Base-by-base conservation (phyloP, 306 rosid species). In the Begonia fuchsioides region DNA sequence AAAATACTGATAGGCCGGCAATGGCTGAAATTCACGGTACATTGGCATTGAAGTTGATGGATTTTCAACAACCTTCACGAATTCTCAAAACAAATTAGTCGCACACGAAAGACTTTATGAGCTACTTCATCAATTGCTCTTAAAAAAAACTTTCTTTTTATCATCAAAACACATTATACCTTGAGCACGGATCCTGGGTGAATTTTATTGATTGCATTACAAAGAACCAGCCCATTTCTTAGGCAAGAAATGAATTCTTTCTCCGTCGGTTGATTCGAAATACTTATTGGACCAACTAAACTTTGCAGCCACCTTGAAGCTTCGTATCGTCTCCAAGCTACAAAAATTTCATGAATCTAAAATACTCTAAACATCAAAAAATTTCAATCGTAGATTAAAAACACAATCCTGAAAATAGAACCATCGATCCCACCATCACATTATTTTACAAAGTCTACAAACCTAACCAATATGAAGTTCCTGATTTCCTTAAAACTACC, bases 1-100 rank as follows among this genome's bases (percentile, higher is more conserved):
- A 45, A 90, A 90, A 66, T 90, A 85, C 68, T 90, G 97, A 67
- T 79, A 90, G 15, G 97, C 95, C 13, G 95, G 94, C 62, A 90
- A 60, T 39, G 97, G 77, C 60, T 83, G 95, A 11, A 64, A 75
- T 57, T 90, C 97, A 76, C 88, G 43, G 18, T 62, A 18, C 38
- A 78, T 39, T 17, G 79, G 32, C 56, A 74, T 82, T 40, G 70
- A 55, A 60, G 71, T 70, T 9, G 68, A 57, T 59, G 57, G 92
- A 69, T 51, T 79, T 58, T 85, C 95, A 62, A 90, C 98, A 57
- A 90, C 95, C 98, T 90, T 57, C 26, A 58, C 11, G 17, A n/a
- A 49, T 57, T 56, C 54, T n/a, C 49, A 26, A 64, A 9, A 9
- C 32, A 18, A 26, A 17, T 11, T 45, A 48, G 47, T 17, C 38